phyloP scores from a whole-genome alignment of 1,284 basidiomycete species.

The Cutaneotrichosporon mucoides region DNA sequence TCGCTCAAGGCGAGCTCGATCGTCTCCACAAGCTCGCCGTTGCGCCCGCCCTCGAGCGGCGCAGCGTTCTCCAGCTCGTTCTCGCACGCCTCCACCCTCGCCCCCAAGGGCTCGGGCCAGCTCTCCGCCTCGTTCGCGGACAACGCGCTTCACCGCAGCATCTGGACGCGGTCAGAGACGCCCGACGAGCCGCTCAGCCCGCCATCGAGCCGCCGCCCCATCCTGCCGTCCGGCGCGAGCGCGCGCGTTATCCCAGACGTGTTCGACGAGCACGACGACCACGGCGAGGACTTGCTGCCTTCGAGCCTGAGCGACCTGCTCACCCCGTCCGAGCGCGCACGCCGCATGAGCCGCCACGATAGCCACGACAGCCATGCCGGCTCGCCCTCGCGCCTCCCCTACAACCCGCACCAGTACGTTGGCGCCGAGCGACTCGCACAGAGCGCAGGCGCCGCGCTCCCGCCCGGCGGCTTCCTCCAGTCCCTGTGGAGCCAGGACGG shows the following conservation, averaged over 20 bases:
- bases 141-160: constrained; percentile 24
- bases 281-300: constrained; percentile 80
- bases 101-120: constrained; percentile 22
- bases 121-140: constrained; percentile 45
- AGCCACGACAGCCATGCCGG: constrained; percentile 34
- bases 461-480: constrained; percentile 38
- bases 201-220: constrained; percentile 21
- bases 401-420: constrained; percentile 22
- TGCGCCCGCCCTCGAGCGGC: constrained; percentile 35
- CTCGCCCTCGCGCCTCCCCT: constrained; percentile 25
- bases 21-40: constrained; percentile 29
- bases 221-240: constrained; percentile 8
- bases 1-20: constrained; percentile 34
- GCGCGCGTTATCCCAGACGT: constrained; percentile 26
- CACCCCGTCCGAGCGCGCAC: constrained; percentile 73
- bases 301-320: constrained; percentile 79
- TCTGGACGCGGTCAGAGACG: constrained; percentile 42
- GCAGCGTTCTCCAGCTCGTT: constrained; percentile 37
- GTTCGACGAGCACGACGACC: constrained; percentile 53
- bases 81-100: constrained; percentile 28
- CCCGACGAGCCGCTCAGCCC: constrained; percentile 41
- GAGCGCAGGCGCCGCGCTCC: constrained; percentile 44
- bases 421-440: constrained; percentile 41
- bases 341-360: constrained; percentile 64
- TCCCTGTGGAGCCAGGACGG: constrained; percentile 45